A percentile compares a stretch with the other conserved stretches of the same genome.
Evolutionary conservation across 2,329 filamentous ascomycete genomes (phyloP).

Genomic region (Botrytis porri): DNA sequence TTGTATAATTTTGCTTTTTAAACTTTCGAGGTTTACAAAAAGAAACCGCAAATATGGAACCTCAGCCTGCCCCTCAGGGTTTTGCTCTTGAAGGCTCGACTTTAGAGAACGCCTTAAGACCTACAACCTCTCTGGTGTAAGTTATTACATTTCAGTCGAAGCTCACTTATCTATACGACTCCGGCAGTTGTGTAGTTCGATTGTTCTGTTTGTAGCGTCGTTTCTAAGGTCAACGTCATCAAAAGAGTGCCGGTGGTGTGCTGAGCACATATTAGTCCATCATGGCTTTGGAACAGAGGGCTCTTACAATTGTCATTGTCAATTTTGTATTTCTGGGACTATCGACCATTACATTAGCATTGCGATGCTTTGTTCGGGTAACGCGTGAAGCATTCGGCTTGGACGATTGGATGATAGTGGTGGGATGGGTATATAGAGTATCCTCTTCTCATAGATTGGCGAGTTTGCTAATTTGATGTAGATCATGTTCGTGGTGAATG

Average conservation of each 20-base stretch:
- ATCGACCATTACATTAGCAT: constrained; percentile 4
- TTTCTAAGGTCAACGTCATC: neutral
- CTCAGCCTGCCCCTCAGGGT: neutral
- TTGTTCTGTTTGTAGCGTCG: neutral
- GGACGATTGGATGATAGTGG: constrained; percentile 11
- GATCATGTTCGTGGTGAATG: constrained; percentile 6
- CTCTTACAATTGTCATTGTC: constrained; percentile 4
- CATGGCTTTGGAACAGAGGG: constrained; percentile 9
- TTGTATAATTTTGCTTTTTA: neutral
- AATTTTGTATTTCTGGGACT: constrained; percentile 13
- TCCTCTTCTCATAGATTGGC: neutral
- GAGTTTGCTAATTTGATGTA: neutral
- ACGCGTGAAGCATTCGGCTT: constrained; percentile 4
- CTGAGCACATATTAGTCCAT: neutral
- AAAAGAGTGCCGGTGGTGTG: neutral
- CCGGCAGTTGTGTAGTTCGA: neutral
- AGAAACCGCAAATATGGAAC: neutral
- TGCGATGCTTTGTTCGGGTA: neutral
- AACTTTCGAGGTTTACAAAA: neutral
- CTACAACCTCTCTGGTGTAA: neutral
- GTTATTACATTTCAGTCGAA: neutral
- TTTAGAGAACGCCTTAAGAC: neutral
- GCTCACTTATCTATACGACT: neutral
- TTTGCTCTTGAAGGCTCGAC: neutral
- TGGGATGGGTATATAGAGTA: constrained; percentile 6